Base-by-base conservation (phyloP, 2,329 filamentous ascomycete genomes). In the Aspergillus intermedius region DNA sequence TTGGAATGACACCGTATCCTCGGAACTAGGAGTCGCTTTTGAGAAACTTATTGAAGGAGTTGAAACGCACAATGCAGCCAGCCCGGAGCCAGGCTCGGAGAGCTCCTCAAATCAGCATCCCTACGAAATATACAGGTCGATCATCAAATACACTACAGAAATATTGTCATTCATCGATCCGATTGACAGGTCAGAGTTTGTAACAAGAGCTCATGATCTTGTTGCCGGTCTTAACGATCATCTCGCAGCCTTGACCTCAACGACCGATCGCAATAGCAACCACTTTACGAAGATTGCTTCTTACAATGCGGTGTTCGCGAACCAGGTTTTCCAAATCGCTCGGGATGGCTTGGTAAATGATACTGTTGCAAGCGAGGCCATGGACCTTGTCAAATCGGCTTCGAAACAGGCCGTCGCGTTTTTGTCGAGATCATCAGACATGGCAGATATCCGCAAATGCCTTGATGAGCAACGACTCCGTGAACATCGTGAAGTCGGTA, bases 1-100 rank as follows among this genome's bases (percentile, higher is more conserved):
- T 3, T 84, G 80, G 80, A 76, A 73, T 46, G 79, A 83, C 44
- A 69, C 72, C 10, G 74, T 80, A 1, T 77, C 72, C 25, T 73
- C 74, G 1, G 69, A 75, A 39, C 50, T 80, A 19, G 65, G 63
- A 4, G 49, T 55, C 19, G 61, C 71, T 1, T 67, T 75, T 39
- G 51, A 62, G 9, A 49, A 51, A 8, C 64, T 75, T 21, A 50
- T 60, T 19, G 55, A 60, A 32, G 48, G 50, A 13, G 23, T 59
- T 15, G 62, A 59, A 32, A 51, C 49, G 44, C 45, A 40, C 12
- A 49, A 48, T 22, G 21, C 34, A 5, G 42, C 46, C 12, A 28
- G 46, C 4, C 41, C 43, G 4, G 50, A 51, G 17, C 17, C 25
- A 17, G 30, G 13, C 6, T 35, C 46, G 23, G 46, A 48, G n/a